These are phyloP conservation scores for Prinsepia uniflora DNA, from an alignment of 306 rosid species.

Conservation along the genomic window DNA sequence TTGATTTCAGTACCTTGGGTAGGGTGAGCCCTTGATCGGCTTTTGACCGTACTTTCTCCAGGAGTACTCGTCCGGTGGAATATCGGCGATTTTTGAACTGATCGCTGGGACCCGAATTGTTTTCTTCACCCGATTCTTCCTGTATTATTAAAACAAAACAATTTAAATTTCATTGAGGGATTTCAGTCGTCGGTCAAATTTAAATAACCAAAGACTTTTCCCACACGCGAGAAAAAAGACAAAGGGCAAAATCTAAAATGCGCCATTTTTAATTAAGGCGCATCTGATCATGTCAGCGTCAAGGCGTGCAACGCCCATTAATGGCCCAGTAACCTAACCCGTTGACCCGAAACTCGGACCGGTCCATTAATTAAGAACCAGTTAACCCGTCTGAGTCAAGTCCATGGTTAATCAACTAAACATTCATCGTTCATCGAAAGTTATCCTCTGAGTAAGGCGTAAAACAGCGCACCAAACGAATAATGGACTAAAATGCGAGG, in stretches of 20 bases:
- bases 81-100: conserved; percentile 77
- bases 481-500: conserved; percentile 9
- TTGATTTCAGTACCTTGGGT: conserved; percentile 53
- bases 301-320: conserved; percentile 34
- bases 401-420: neutral
- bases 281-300: conserved; percentile 33
- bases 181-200: neutral
- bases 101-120: conserved; percentile 76
- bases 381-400: conserved; percentile 16
- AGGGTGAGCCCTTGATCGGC: conserved; percentile 90
- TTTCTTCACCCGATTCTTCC: conserved; percentile 76
- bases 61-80: conserved; percentile 84
- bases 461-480: neutral
- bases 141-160: conserved; percentile 12
- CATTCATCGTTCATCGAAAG: neutral
- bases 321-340: conserved; percentile 29
- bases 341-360: conserved; percentile 30
- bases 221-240: conserved; percentile 7
- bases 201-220: conserved; percentile 13
- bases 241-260: neutral
- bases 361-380: neutral
- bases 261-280: neutral
- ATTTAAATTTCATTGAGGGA: neutral
- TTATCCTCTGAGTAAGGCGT: neutral
- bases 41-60: conserved; percentile 98